These are phyloP conservation scores for Epichloe elymi DNA, from an alignment of 2,329 filamentous ascomycete genomes.

Conservation along the genomic window DNA sequence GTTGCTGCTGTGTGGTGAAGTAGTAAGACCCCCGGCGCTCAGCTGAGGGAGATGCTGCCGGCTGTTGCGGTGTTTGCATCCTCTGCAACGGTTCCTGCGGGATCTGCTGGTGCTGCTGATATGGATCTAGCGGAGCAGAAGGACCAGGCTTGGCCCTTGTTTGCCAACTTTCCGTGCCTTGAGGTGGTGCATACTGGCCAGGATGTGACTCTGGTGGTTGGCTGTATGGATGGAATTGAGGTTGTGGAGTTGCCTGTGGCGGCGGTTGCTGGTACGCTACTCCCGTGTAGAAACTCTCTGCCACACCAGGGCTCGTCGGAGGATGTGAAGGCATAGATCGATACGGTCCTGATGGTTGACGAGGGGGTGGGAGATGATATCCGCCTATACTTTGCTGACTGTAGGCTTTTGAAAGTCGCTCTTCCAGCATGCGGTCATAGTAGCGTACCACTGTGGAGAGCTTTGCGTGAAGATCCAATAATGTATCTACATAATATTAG, in stretches of 20 bases:
- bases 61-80: conserved; percentile 18
- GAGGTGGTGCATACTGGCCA: conserved; percentile 31
- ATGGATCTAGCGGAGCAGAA: conserved; percentile 21
- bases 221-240: conserved; percentile 30
- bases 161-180: conserved; percentile 40
- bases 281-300: conserved; percentile 73
- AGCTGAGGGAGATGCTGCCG: conserved; percentile 16
- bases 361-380: conserved; percentile 43
- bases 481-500: conserved; percentile 48
- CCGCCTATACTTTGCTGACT: conserved; percentile 61
- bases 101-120: conserved; percentile 13
- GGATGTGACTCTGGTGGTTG: conserved; percentile 26
- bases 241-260: conserved; percentile 21
- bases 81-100: conserved; percentile 14
- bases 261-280: conserved; percentile 30
- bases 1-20: conserved; percentile 29
- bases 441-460: conserved; percentile 92
- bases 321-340: conserved; percentile 50
- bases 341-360: conserved; percentile 50
- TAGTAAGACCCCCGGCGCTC: conserved; percentile 48
- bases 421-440: conserved; percentile 96
- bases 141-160: conserved; percentile 24
- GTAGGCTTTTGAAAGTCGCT: conserved; percentile 85
- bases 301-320: conserved; percentile 35
- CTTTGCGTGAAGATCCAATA: conserved; percentile 89